Percentiles rank a stretch among this genome's conserved stretches.
Evolutionary conservation across 2,329 filamentous ascomycete species (phyloP).

Genomic region (Alternaria burnsii): DNA sequence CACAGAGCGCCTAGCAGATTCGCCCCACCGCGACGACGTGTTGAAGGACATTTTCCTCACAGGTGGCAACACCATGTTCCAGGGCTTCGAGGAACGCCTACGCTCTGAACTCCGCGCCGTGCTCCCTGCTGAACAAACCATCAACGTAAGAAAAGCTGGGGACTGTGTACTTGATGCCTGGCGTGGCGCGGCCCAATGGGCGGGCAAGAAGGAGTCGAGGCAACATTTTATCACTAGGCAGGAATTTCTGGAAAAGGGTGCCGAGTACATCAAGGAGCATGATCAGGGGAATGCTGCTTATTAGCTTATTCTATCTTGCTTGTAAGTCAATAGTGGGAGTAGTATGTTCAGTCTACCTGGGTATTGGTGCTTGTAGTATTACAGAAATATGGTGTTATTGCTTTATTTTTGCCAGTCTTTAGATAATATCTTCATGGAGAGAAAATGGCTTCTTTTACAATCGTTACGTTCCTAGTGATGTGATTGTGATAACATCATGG

Average conservation of each 20-base stretch:
- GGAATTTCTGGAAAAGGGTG: slow-evolving; percentile 91
- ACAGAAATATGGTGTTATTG: not conserved
- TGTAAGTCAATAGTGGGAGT: not conserved
- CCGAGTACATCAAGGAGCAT: slow-evolving; percentile 87
- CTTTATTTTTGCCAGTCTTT: not conserved
- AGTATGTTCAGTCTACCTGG: not conserved
- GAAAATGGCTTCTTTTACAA: not conserved
- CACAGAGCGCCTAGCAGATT: slow-evolving; percentile 74
- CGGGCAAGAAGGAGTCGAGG: slow-evolving; percentile 66
- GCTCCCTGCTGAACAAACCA: slow-evolving; percentile 72
- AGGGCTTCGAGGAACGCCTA: slow-evolving; percentile 86
- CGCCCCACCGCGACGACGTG: slow-evolving; percentile 70
- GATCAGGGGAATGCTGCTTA: slow-evolving; percentile 52
- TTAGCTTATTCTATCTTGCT: slow-evolving; percentile 1
- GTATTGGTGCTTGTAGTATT: not conserved
- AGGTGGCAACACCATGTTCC: slow-evolving; percentile 88
- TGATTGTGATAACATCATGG: not conserved
- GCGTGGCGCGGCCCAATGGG: slow-evolving; percentile 91
- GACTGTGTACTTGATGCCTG: slow-evolving; percentile 88
- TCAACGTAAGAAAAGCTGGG: slow-evolving; percentile 76
- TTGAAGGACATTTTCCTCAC: slow-evolving; percentile 91
- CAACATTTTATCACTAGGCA: slow-evolving; percentile 75
- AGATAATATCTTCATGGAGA: not conserved
- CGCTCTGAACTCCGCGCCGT: slow-evolving; percentile 73
- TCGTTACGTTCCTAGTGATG: too few species aligned